Conservation (phyloP, 2,329 filamentous ascomycete species). For the Thermomyces lanuginosus region DNA sequence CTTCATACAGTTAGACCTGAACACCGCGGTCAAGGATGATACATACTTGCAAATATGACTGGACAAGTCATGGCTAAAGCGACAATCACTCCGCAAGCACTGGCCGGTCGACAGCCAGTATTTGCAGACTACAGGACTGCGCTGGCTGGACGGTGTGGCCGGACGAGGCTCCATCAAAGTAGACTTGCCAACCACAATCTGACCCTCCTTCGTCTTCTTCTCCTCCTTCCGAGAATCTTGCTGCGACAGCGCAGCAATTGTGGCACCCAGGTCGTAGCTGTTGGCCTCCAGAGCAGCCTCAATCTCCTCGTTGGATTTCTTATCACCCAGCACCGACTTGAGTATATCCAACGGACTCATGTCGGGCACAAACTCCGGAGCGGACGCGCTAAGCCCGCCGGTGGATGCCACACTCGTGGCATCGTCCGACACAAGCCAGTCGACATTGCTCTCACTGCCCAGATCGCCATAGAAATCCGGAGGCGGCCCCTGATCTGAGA, state of each 20-base stretch:
- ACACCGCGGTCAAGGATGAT: too few species aligned
- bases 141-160: slow-evolving; percentile 58
- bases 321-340: slow-evolving; percentile 79
- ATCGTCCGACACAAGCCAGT: slow-evolving; percentile 87
- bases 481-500: slow-evolving; percentile 65
- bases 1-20: slow-evolving; percentile 2
- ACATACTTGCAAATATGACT: slow-evolving; percentile 96
- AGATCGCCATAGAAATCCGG: slow-evolving; percentile 81
- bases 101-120: slow-evolving; percentile 94
- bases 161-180: slow-evolving; percentile 61
- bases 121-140: slow-evolving; percentile 84
- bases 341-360: slow-evolving; percentile 99
- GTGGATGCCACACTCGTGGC: slow-evolving; percentile 67
- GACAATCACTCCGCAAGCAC: slow-evolving; percentile 86
- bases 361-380: slow-evolving; percentile 68
- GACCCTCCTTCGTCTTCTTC: slow-evolving; percentile 41
- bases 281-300: slow-evolving; percentile 77
- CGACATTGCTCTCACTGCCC: slow-evolving; percentile 73
- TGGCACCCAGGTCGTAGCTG: slow-evolving; percentile 83
- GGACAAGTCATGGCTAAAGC: slow-evolving; percentile 90
- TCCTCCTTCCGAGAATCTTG: slow-evolving; percentile 39
- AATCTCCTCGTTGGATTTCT: slow-evolving; percentile 83
- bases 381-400: slow-evolving; percentile 54
- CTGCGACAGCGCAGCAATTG: slow-evolving; percentile 78
- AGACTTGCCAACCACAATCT: slow-evolving; percentile 74